Percentiles rank a stretch among this genome's conserved stretches.
phyloP scores from a whole-genome alignment of 2,329 filamentous ascomycete species.

The Arthrobotrys sinensis region DNA sequence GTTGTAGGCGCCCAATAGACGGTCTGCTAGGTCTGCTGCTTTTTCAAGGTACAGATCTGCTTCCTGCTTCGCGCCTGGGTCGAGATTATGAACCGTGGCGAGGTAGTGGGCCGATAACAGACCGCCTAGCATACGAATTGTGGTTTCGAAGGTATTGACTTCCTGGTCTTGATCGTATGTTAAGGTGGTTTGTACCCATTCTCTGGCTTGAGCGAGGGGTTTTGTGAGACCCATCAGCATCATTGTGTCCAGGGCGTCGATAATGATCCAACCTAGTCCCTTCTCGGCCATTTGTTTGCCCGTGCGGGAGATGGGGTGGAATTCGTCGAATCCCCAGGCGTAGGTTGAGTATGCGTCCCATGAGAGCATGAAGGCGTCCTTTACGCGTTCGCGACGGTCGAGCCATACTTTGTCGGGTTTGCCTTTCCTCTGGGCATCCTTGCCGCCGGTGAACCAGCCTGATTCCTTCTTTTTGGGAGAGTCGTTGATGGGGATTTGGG shows the following conservation, averaged over 20 bases:
- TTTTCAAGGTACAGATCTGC: conserved; percentile 94
- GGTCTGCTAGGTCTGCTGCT: conserved; percentile 90
- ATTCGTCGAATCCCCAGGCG: conserved; percentile 94
- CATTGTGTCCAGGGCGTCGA: conserved; percentile 94
- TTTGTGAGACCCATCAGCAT: conserved; percentile 98
- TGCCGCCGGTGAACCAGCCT: conserved; percentile 69
- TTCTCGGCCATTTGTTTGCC: conserved; percentile 87
- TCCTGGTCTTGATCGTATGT: conserved; percentile 94
- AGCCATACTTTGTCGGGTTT: conserved; percentile 77
- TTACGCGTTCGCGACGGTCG: conserved; percentile 82
- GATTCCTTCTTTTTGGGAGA: conserved; percentile 74
- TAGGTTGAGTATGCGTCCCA: conserved; percentile 94
- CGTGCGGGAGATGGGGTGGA: conserved; percentile 83
- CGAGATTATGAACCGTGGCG: conserved; percentile 84
- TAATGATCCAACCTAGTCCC: conserved; percentile 97
- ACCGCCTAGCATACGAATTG: conserved; percentile 96
- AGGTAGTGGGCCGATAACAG: conserved; percentile 94
- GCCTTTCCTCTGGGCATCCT: conserved; percentile 21
- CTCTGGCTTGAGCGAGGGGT: conserved; percentile 83
- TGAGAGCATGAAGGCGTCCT: conserved; percentile 89
- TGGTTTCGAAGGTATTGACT: conserved; percentile 98
- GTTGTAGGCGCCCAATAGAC: conserved; percentile 88
- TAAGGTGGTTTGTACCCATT: conserved; percentile 87
- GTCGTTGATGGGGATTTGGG: conserved; percentile 66
- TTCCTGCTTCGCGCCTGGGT: conserved; percentile 80